phyloP scores from a whole-genome alignment of 495 filamentous ascomycete genomes.

The Aspergillus avenaceus region DNA sequence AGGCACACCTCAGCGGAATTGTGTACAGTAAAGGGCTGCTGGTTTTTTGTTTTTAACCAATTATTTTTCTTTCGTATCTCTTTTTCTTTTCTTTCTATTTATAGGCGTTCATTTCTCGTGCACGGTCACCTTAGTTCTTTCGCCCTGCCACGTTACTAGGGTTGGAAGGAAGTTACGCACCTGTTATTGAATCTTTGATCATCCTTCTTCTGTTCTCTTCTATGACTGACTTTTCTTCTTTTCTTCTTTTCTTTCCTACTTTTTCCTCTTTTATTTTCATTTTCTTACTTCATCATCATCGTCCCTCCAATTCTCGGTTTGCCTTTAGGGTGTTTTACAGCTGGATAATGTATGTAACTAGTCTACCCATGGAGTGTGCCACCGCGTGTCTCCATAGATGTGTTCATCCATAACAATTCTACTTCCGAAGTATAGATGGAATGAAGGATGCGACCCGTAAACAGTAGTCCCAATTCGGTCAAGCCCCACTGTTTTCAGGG shows the following conservation, averaged over 20 bases:
- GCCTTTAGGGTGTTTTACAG: slow-evolving; percentile 31
- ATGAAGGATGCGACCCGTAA: slow-evolving; percentile 1
- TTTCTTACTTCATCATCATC: slow-evolving; percentile 13
- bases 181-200: slow-evolving; percentile 11
- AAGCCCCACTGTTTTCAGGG: slow-evolving; percentile 10
- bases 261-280: slow-evolving; percentile 19
- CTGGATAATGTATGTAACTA: slow-evolving; percentile 48
- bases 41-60: slow-evolving; percentile 18
- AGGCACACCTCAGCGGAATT: slow-evolving; percentile 17
- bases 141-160: slow-evolving; percentile 44
- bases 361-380: slow-evolving; percentile 28
- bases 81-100: slow-evolving; percentile 3
- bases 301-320: slow-evolving; percentile 27
- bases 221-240: slow-evolving; percentile 8
- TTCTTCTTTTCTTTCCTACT: slow-evolving; percentile 8
- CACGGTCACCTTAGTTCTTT: slow-evolving; percentile 28
- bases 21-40: slow-evolving; percentile 33
- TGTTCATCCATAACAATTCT: background rate
- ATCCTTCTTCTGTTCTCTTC: slow-evolving; percentile 9
- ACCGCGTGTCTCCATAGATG: slow-evolving; percentile 13
- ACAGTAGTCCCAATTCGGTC: slow-evolving; percentile 15
- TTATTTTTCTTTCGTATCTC: background rate
- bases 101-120: slow-evolving; percentile 23
- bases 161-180: slow-evolving; percentile 27
- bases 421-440: background rate